Evolutionary conservation across 345 rosid genomes (phyloP).

Genomic region (Gossypium sturtianum): DNA sequence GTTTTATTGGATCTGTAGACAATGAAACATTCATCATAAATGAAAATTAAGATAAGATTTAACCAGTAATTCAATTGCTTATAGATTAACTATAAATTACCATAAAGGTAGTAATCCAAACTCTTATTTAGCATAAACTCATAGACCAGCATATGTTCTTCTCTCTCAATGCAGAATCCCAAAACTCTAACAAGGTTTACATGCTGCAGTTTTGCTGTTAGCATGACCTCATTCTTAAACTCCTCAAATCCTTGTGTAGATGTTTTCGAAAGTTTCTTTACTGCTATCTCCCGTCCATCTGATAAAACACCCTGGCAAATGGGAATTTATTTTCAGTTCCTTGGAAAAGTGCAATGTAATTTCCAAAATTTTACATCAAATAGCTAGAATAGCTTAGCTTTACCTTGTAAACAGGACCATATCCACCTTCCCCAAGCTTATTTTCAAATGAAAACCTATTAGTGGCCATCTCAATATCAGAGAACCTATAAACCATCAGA

Average conservation of each 20-base stretch:
- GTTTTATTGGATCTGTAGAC: not conserved
- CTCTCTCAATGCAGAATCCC: constrained; percentile 10
- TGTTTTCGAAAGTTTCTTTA: constrained; percentile 22
- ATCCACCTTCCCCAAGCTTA: constrained; percentile 23
- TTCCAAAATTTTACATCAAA: too few species aligned
- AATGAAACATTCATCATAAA: too few species aligned
- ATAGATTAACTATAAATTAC: not conserved
- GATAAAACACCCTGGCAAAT: constrained; percentile 13
- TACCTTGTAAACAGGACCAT: constrained; percentile 18
- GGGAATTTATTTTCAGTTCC: not conserved
- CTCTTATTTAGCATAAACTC: not conserved
- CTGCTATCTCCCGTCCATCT: constrained; percentile 14
- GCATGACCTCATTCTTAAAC: constrained; percentile 24
- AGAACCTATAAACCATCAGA: constrained; percentile 4
- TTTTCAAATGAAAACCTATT: constrained; percentile 7
- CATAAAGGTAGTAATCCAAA: constrained; percentile 19
- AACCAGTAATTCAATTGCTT: too few species aligned
- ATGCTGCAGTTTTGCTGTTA: constrained; percentile 16
- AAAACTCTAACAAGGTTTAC: constrained; percentile 16
- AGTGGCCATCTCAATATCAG: constrained; percentile 6
- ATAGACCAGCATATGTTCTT: constrained; percentile 14
- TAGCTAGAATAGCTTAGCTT: too few species aligned
- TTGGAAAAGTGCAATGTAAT: not conserved
- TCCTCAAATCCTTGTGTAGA: constrained; percentile 15
- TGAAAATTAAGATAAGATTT: not conserved